Percentiles rank a stretch among this genome's conserved stretches.
Evolutionary conservation across 2,329 filamentous ascomycete species (phyloP).

Genomic region (Cladophialophora bantiana): DNA sequence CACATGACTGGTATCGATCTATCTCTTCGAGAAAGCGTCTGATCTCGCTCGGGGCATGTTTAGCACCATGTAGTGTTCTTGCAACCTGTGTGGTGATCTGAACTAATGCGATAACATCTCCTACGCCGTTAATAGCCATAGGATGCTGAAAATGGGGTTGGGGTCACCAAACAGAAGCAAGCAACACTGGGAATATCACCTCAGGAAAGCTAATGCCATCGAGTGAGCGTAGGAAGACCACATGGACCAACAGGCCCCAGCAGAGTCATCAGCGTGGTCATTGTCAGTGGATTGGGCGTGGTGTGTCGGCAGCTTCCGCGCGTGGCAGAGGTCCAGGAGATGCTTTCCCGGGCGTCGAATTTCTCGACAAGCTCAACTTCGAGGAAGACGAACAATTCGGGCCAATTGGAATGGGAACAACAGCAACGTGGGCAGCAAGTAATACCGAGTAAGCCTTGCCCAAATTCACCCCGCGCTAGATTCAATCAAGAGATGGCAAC

Average conservation of each 20-base stretch:
- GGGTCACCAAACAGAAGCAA: conserved; percentile 20
- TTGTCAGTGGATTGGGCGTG: not conserved
- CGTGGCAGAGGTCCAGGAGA: conserved; percentile 7
- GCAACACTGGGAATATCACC: conserved; percentile 1
- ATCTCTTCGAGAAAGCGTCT: conserved; percentile 16
- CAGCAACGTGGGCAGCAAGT: conserved; percentile 6
- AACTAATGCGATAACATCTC: conserved; percentile 25
- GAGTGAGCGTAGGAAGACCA: not conserved
- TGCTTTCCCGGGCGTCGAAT: not conserved
- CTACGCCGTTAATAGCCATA: conserved; percentile 26
- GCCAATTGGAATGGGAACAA: conserved; percentile 9
- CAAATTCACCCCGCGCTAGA: not conserved
- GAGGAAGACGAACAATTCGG: not conserved
- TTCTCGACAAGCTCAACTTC: not conserved
- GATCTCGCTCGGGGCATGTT: conserved; percentile 20
- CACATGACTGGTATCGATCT: conserved; percentile 17
- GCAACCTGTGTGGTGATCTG: conserved; percentile 15
- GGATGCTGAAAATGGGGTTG: not conserved
- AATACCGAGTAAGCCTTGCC: not conserved
- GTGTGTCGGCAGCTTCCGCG: conserved; percentile 17
- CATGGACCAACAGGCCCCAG: not conserved
- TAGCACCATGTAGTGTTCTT: conserved; percentile 20
- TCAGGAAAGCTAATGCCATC: conserved; percentile 7
- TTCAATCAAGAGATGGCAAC: not conserved
- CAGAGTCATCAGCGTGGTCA: not conserved